Evolutionary conservation across 805 yeast genomes (phyloP), one percentile per base, ranked within the genome.

Genomic region (Candida germanica): DNA sequence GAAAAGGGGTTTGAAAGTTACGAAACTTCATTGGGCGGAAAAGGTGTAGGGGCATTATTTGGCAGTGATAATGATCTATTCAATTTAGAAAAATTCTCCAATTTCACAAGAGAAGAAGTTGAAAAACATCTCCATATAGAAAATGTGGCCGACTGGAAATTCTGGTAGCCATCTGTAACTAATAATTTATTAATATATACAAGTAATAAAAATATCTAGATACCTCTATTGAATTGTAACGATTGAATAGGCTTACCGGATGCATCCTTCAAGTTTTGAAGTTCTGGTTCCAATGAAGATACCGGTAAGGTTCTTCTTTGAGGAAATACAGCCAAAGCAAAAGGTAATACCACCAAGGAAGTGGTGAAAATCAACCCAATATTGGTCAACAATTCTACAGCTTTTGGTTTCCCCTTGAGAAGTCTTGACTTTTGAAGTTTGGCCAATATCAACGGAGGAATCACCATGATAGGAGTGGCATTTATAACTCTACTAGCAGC

Each of bases 391-490:
- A 84, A 82, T 51, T 83, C 87, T 3, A 76, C 63, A 13, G 79
- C 69, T 40, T 76, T 60, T 6, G 89, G 74, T 55, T 79, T 84
- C 22, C 85, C 83, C 52, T 75, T 79, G 44, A 89, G 69, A 12
- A 81, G 54, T 1, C 81, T 48, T 6, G 64, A 71, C 46, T 73
- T 75, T 64, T 93, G 97, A 46, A 93, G 67, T 56, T 71, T 77
- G 30, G 88, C 87, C 28, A 93, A 71, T 18, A 87, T 54, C 50
- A 93, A 71, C 2, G 99, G 97, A 1, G 99, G 98, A 5, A 93
- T 59, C 14, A 86, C 98, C 99, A 93, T 93, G 50, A 93, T 76
- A 13, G 99, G 99, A 0, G 98, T 85, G 12, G 98, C 97, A 52
- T 88, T 93, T 49, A 91, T 84, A 29, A 93, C 96, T 56, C 99